Conservation (phyloP, 2,329 filamentous ascomycete species). For the Fusarium tanahbumbuense region DNA sequence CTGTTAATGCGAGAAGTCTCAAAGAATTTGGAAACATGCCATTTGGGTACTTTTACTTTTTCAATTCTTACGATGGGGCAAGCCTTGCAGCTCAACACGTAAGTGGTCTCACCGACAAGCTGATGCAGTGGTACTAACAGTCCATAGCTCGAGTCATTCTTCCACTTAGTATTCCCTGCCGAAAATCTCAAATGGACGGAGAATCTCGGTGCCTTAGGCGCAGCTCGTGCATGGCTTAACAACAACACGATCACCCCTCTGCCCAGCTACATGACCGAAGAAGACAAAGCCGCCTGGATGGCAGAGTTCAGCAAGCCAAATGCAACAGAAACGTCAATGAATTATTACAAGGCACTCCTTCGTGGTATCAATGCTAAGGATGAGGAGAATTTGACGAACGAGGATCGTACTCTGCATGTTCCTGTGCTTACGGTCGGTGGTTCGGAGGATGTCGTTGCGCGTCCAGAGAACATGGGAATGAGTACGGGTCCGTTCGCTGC, state of each 20-base stretch:
- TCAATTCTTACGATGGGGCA: constrained; percentile 32
- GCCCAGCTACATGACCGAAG: constrained; percentile 10
- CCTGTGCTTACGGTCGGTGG: constrained; percentile 35
- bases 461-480: constrained; percentile 15
- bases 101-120: accelerated
- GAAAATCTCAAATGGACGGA: constrained; percentile 15
- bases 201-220: constrained; percentile 20
- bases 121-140: background rate
- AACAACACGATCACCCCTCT: constrained; percentile 15
- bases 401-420: constrained; percentile 30
- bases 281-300: constrained; percentile 23
- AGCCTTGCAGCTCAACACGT: background rate
- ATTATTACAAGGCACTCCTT: constrained; percentile 36
- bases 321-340: constrained; percentile 24
- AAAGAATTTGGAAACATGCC: constrained; percentile 27
- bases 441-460: constrained; percentile 20
- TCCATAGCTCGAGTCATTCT: constrained; percentile 35
- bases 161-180: constrained; percentile 24
- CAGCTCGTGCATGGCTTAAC: constrained; percentile 27
- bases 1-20: constrained; percentile 16
- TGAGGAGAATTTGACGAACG: constrained; percentile 27
- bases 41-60: constrained; percentile 40
- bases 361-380: constrained; percentile 29
- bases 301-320: constrained; percentile 10
- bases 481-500: constrained; percentile 17